Evolutionary conservation across 495 filamentous ascomycete genomes (phyloP).

Genomic region (Tetracladium setigerum): DNA sequence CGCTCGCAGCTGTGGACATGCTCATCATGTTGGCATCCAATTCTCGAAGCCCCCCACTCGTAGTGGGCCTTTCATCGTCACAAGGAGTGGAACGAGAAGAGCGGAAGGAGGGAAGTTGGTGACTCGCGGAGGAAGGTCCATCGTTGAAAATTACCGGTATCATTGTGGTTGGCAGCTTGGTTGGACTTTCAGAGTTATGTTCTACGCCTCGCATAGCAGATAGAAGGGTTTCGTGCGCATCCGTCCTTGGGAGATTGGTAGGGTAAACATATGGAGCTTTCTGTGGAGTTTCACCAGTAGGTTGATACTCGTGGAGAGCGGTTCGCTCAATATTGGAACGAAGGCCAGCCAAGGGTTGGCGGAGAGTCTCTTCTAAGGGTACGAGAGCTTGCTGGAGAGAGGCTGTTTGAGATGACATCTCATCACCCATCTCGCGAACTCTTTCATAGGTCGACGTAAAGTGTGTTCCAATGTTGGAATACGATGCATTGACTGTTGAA

Average conservation of each 20-base stretch:
- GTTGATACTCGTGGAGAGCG: conserved; percentile 64
- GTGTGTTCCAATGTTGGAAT: conserved; percentile 56
- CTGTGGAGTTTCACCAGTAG: conserved; percentile 80
- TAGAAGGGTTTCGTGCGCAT: conserved; percentile 47
- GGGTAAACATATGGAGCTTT: conserved; percentile 72
- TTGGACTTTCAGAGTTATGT: conserved; percentile 5
- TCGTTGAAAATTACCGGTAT: conserved; percentile 20
- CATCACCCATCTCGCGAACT: conserved; percentile 53
- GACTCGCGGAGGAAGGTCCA: conserved; percentile 27
- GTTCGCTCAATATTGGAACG: conserved; percentile 53
- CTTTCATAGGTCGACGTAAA: conserved; percentile 54
- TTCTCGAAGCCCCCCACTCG: conserved; percentile 47
- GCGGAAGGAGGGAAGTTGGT: conserved; percentile 28
- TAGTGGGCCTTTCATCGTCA: conserved; percentile 21
- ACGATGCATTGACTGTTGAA: conserved; percentile 59
- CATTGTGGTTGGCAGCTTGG: conserved; percentile 12
- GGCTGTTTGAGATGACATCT: conserved; percentile 47
- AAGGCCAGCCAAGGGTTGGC: conserved; percentile 62
- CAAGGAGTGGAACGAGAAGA: conserved; percentile 21
- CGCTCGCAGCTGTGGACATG: conserved; percentile 20
- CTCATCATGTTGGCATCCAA: conserved; percentile 37
- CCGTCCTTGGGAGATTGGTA: conserved; percentile 67
- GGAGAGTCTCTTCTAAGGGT: conserved; percentile 50
- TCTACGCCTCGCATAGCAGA: conserved; percentile 14
- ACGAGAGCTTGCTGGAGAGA: conserved; percentile 46